Percentiles rank a stretch among this genome's conserved stretches.
Evolutionary conservation across 768 basidiomycete species (phyloP).

Genomic region (Infundibulicybe gibba): DNA sequence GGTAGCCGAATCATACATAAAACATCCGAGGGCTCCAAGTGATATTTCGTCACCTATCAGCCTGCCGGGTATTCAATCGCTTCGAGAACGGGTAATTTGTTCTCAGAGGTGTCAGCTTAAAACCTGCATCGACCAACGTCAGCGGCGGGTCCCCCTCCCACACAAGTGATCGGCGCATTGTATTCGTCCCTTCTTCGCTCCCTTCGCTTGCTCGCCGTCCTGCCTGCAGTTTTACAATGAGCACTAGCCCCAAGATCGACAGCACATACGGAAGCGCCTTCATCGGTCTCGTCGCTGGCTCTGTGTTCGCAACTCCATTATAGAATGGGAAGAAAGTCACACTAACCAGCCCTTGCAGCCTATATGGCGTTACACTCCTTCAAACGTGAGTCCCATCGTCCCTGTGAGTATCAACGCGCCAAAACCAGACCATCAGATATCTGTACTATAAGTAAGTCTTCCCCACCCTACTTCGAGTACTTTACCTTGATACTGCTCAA

Average conservation of each 20-base stretch:
- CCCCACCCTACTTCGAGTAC: background rate
- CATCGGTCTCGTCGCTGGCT: constrained; percentile 37
- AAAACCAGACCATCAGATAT: constrained; percentile 21
- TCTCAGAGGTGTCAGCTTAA: no score
- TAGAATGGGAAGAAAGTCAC: background rate
- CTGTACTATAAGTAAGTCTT: constrained; percentile 35
- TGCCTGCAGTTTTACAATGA: constrained; percentile 1
- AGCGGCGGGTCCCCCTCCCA: no score
- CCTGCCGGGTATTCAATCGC: no score
- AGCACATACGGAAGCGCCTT: constrained; percentile 42
- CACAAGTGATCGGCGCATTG: background rate
- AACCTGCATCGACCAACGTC: no score
- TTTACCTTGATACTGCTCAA: constrained; percentile 6
- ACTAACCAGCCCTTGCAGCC: constrained; percentile 18
- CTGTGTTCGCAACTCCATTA: constrained; percentile 29
- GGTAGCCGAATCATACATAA: no score
- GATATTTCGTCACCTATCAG: no score
- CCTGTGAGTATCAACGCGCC: constrained; percentile 1
- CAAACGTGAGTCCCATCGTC: constrained; percentile 28
- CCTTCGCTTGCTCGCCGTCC: background rate
- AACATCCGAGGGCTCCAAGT: no score
- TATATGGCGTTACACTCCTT: constrained; percentile 45
- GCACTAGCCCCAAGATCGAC: constrained; percentile 18
- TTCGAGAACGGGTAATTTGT: no score
- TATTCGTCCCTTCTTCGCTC: constrained; percentile 2